phyloP scores from a whole-genome alignment of 2,329 filamentous ascomycete genomes.

The Polychaeton citri region DNA sequence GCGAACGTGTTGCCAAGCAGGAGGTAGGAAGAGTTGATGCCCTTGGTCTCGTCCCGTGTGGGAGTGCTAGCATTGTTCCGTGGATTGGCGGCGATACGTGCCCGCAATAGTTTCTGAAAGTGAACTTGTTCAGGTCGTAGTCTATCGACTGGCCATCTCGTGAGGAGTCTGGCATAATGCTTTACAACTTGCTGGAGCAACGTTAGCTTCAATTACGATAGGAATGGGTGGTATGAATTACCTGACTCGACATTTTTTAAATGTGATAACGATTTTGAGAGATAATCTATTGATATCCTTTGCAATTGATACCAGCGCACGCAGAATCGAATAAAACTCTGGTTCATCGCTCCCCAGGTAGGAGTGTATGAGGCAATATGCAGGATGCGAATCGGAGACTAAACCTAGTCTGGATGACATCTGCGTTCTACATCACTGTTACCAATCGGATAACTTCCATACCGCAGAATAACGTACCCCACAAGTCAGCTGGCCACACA shows the following conservation, averaged over 20 bases:
- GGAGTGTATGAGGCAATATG: too few relatives aligned
- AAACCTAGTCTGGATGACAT: background rate
- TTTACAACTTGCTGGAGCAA: conserved; percentile 22
- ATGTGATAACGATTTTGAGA: background rate
- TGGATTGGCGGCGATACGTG: conserved; percentile 24
- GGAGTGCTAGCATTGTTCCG: conserved; percentile 5
- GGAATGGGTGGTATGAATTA: conserved; percentile 1
- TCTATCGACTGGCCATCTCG: conserved; percentile 36
- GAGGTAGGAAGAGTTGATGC: conserved; percentile 46
- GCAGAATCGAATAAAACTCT: too few relatives aligned
- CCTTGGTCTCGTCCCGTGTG: conserved; percentile 24
- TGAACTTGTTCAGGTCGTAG: conserved; percentile 35
- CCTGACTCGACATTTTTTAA: conserved; percentile 13
- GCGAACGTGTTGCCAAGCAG: conserved; percentile 47
- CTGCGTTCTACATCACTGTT: background rate
- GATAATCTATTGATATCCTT: background rate
- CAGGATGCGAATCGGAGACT: background rate
- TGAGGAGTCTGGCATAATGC: conserved; percentile 37
- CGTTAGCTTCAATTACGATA: conserved; percentile 2
- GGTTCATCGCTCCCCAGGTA: too few relatives aligned
- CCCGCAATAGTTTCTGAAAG: conserved; percentile 31
- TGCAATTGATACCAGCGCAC: background rate
- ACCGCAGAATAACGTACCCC: background rate
- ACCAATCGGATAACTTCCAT: background rate
- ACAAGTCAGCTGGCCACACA: background rate